A percentile compares a stretch with the other conserved stretches of the same genome.
These are phyloP conservation scores for Saccharomyces kudriavzevii DNA, from an alignment of 805 yeast genomes.

Conservation along the genomic window DNA sequence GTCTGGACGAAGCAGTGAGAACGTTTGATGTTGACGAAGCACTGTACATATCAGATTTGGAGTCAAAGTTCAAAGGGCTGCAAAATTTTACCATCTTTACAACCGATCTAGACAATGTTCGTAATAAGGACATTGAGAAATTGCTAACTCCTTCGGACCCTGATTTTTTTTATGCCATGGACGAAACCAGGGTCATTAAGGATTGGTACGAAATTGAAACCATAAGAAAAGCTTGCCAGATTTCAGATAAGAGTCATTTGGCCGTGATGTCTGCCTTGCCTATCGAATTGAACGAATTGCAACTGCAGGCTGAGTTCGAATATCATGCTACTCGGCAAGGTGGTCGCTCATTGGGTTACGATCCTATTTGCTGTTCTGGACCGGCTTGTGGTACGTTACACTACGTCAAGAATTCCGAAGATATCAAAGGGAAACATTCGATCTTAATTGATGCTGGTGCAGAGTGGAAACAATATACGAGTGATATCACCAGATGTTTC, in stretches of 20 bases:
- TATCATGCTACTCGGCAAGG: constrained; percentile 94
- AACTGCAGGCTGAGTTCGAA: constrained; percentile 89
- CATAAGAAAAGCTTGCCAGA: constrained; percentile 71
- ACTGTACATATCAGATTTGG: constrained; percentile 47
- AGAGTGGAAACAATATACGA: constrained; percentile 88
- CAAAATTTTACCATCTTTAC: constrained; percentile 34
- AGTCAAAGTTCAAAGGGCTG: constrained; percentile 27
- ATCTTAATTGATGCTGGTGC: constrained; percentile 94
- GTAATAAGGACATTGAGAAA: constrained; percentile 29
- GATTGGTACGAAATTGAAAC: constrained; percentile 73
- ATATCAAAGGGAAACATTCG: constrained; percentile 48
- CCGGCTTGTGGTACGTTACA: constrained; percentile 86
- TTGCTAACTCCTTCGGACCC: constrained; percentile 37
- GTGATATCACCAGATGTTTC: constrained; percentile 92
- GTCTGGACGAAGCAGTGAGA: constrained; percentile 52
- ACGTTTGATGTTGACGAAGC: constrained; percentile 80
- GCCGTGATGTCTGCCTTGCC: constrained; percentile 93
- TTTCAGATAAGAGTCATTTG: constrained; percentile 79
- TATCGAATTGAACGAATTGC: constrained; percentile 79
- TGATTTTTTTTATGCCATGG: constrained; percentile 63
- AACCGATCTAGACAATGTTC: constrained; percentile 47
- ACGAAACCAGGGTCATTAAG: constrained; percentile 78
- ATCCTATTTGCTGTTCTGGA: constrained; percentile 94
- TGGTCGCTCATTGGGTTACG: constrained; percentile 79
- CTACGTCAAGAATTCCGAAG: constrained; percentile 73